These are phyloP conservation scores for Gynochthodes officinalis DNA, from an alignment of 257 asterid species.

Conservation along the genomic window DNA sequence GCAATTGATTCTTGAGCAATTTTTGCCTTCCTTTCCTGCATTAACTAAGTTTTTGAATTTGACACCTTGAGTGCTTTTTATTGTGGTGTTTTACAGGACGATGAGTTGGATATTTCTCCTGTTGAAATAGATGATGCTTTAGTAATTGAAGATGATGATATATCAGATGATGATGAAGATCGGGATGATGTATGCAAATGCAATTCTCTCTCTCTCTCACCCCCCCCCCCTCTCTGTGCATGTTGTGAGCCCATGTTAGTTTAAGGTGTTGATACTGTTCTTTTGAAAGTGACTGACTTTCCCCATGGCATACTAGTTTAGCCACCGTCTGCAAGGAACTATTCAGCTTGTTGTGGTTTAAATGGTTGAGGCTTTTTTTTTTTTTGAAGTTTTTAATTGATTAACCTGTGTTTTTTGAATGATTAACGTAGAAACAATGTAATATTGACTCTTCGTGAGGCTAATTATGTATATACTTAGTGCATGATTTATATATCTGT, in stretches of 20 bases:
- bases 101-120: slow-evolving; percentile 79
- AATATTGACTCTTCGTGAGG: not conserved
- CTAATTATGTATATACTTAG: not conserved
- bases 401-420: not conserved
- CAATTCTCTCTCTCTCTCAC: not conserved
- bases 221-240: not conserved
- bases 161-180: slow-evolving; percentile 85
- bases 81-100: slow-evolving; percentile 59
- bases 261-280: not conserved
- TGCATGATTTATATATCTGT: not conserved
- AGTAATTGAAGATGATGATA: slow-evolving; percentile 95
- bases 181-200: slow-evolving; percentile 66
- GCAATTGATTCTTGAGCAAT: not conserved
- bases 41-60: not conserved
- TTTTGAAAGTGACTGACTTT: not conserved
- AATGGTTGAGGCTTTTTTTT: not conserved
- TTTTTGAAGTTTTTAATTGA: not conserved
- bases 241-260: not conserved
- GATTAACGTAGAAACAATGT: no score
- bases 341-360: not conserved
- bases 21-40: not conserved
- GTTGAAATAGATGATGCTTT: slow-evolving; percentile 79
- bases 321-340: not conserved
- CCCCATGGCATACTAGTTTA: no score
- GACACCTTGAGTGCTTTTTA: not conserved